Evolutionary conservation across 1,284 basidiomycete species (phyloP), one percentile per base, ranked within the genome.

Genomic region (Sphaerobolus stellatus): DNA sequence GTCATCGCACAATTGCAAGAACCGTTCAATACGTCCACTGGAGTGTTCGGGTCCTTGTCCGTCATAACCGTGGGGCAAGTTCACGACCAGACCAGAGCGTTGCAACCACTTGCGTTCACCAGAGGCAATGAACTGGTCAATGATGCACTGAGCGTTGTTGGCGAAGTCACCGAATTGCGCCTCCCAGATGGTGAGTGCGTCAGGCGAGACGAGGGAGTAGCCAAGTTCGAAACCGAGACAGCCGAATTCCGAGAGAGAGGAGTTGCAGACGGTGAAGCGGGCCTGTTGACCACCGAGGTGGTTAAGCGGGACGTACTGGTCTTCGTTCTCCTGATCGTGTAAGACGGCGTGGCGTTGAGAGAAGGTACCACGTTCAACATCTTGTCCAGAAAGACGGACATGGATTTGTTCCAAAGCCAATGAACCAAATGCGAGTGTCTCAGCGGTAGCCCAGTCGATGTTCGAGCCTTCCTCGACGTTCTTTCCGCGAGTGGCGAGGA

Each of bases 1-100:
- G 67, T 99, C 97, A 72, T 98, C 97, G 67, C 94, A 97, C 38
- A 99, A 83, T 75, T 98, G 95, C 64, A 99, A 76, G 86, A 98
- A 99, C 45, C 97, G 84, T 76, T 99, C 97, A 52, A 98, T 83
- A 58, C 97, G 83, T 52, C 91, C 97, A 65, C 92, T 95, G 24
- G 96, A 98, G 77, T 99, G 97, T 71, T 99, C 97, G 2, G 97
- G 97, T 43, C 97, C 97, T 71, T 99, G 97, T 29, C 97, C 97
- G 72, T 99, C 97, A 76, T 95, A 99, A 48, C 97, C 97, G 71
- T 98, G 97, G 7, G 94, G 94, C 60, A 99, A 75, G 66, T 79
- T 94, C 75, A 99, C 80, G 31, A 98, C 93, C 59, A 99, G 72
- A 50, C 97, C 97, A 50, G 87, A 91, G 58, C 97, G 86, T 75